Conservation (phyloP, 176 grass and related monocot species). For the Zoysia pacifica region DNA sequence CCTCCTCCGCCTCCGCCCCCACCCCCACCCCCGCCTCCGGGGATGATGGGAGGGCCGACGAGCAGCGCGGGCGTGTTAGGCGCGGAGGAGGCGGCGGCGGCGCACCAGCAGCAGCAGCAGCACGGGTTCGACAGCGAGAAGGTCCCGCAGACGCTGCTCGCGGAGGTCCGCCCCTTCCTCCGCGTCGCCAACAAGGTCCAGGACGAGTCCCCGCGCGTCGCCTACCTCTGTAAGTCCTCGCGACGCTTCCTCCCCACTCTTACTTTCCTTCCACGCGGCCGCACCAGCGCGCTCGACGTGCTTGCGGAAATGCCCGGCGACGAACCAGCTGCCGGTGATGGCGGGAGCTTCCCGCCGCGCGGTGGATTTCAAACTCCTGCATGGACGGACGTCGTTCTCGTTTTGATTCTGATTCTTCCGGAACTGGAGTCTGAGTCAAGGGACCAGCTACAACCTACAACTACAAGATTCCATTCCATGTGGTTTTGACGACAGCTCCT, state of each 20-base stretch:
- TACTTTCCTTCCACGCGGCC: background rate
- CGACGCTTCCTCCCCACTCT: background rate
- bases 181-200: slow-evolving; percentile 83
- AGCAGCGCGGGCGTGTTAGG: background rate
- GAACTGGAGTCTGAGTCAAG: background rate
- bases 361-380: background rate
- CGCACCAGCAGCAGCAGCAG: background rate
- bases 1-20: slow-evolving; percentile 23
- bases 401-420: slow-evolving; percentile 15
- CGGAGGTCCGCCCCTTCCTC: slow-evolving; percentile 77
- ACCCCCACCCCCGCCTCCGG: background rate
- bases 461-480: slow-evolving; percentile 15
- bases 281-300: background rate
- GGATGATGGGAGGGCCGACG: background rate
- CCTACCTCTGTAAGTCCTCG: slow-evolving; percentile 72
- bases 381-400: background rate
- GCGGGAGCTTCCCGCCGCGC: background rate
- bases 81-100: background rate
- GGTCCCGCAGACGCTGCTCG: slow-evolving; percentile 70
- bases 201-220: slow-evolving; percentile 80
- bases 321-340: background rate
- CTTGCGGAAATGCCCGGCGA: slow-evolving; percentile 42
- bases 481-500: slow-evolving; percentile 16
- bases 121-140: slow-evolving; percentile 87
- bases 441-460: background rate